Base-by-base conservation (phyloP, 176 grass and related monocot species). In the Juncus effusus region DNA sequence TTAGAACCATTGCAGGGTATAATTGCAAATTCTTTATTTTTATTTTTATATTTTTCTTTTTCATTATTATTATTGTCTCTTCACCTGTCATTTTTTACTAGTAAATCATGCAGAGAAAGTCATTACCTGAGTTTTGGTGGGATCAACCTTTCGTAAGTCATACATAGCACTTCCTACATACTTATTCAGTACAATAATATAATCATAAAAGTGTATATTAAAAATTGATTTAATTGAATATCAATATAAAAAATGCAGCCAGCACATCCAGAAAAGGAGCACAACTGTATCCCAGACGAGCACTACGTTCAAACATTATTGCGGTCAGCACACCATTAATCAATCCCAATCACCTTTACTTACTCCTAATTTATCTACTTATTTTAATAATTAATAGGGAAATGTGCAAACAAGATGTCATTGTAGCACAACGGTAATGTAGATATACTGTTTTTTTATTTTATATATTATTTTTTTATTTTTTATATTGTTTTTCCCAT, bases 231-330 rank as follows among this genome's bases (percentile, higher is more conserved):
- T 47, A 47, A 6, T 47, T 47, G 9, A 47, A 47, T 47, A 47
- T 47, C 9, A 42, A 62, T 16, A 42, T 56, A 28, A 28, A 28
- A 28, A 28, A 28, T 28, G 54, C 75, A 99, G 89, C 94, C 94
- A 63, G 75, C 40, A 3, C 74, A 99, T 59, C 77, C 78, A 61
- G 76, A 67, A 69, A 93, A 93, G 70, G 89, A 90, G 49, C 89
- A 99, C 73, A 99, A 99, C 80, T 99, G 94, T 64, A 90, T 99
- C 80, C 89, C 94, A 80, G 94, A 93, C 82, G 94, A 99, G 65
- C 94, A 99, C 62, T 93, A 99, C 89, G 85, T 99, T 88, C 94
- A 99, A 74, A 93, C 89, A 16, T 82, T 99, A 73, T 99, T 82
- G 89, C 94, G 56, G 94, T 99, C 72, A 87, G 89, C 54, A 36